Evolutionary conservation across 257 asterid genomes (phyloP), one percentile per base, ranked within the genome.

Genomic region (Echites panduratus): DNA sequence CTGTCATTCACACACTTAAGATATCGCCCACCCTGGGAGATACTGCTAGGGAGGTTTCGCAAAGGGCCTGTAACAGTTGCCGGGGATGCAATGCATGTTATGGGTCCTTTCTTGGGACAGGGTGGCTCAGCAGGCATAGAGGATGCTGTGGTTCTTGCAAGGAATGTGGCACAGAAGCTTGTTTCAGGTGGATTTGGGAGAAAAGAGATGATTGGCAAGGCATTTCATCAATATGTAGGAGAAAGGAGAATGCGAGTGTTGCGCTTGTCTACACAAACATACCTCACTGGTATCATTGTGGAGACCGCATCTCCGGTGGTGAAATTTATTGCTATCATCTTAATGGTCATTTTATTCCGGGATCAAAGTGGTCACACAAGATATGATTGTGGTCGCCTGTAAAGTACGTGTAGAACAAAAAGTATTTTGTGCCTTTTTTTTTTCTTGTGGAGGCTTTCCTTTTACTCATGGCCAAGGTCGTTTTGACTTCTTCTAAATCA

Each of bases 71-170:
- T 84, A 13, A 70, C 85, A 2, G 79, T 84, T 13, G 82, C 78
- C 4, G 87, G 87, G 52, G 87, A 84, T 70, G 87, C 87, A 67
- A 81, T 84, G 85, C 87, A 84, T 57, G 80, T 64, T 24, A 84
- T 84, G 85, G 85, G 87, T 53, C 85, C 87, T 38, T 80, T 76
- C 70, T 66, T 83, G 41, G 87, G 78, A 2, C 85, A 84, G 61
- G 85, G 87, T 41, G 84, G 84, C 13, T 84, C 87, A 6, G 79
- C 84, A 1, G 76, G 76, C 59, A 32, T 81, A 4, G 85, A 84
- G 67, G 85, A 84, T 41, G 85, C 85, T 10, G 82, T 84, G 64
- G 87, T 84, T 22, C 83, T 84, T 45, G 85, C 82, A 17, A 78
- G 87, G 77, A 78, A 78, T 50, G 47, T 84, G 59, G 83, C 75